phyloP scores from a whole-genome alignment of 2,329 filamentous ascomycete genomes.

The Didymella glomerata region DNA sequence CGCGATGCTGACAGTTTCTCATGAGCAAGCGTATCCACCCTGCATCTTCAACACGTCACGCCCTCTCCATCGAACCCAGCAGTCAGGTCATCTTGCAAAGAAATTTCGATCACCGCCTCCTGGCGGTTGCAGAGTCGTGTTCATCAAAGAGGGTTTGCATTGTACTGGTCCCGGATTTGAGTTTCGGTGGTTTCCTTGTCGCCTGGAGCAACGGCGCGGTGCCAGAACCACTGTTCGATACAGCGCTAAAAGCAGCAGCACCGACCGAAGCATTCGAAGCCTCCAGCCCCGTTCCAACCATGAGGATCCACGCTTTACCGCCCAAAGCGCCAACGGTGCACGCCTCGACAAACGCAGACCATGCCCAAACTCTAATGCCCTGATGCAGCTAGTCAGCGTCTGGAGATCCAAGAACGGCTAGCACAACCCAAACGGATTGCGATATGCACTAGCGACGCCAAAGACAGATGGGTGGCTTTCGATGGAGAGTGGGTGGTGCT shows the following conservation, averaged over 20 bases:
- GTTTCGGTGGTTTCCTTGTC: conserved; percentile 4
- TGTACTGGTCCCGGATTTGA: background rate
- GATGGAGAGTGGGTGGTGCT: background rate
- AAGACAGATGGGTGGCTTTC: background rate
- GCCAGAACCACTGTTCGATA: conserved; percentile 7
- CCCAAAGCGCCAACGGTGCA: conserved; percentile 8
- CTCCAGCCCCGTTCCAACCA: background rate
- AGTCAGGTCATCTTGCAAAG: background rate
- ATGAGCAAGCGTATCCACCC: background rate
- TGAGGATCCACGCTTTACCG: background rate
- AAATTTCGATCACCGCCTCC: background rate
- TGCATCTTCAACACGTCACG: background rate
- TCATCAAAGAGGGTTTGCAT: conserved; percentile 11
- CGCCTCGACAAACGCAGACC: conserved; percentile 8
- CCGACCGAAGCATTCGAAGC: background rate
- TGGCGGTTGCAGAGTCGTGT: background rate
- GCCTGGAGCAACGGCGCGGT: conserved; percentile 15
- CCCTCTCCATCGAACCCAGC: background rate
- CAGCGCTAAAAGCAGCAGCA: conserved; percentile 7
- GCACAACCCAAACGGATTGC: conserved; percentile 3
- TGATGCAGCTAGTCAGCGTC: background rate
- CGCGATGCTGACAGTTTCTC: conserved; percentile 1
- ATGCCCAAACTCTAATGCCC: conserved; percentile 3
- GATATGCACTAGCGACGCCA: conserved; percentile 14
- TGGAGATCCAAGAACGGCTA: background rate